Percentiles rank a stretch among this genome's conserved stretches.
Conservation (phyloP, 2,329 filamentous ascomycete species). For the Monilinia laxa region DNA sequence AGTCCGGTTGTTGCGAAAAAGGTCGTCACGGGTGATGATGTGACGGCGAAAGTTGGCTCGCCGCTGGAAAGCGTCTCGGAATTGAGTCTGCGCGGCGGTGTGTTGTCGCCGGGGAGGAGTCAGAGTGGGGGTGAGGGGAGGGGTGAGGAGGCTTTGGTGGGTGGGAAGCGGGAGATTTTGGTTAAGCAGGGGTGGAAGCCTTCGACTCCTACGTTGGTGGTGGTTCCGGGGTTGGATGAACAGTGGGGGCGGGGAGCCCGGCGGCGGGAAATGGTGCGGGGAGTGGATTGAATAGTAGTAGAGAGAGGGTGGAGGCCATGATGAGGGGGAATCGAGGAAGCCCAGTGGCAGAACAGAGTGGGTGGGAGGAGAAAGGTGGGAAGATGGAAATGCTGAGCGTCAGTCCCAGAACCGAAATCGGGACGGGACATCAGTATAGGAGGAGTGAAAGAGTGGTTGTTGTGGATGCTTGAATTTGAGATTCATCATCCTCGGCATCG, state of each 20-base stretch:
- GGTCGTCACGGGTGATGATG: not conserved
- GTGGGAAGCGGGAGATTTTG: not conserved
- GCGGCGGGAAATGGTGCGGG: not conserved
- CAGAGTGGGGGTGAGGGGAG: not conserved
- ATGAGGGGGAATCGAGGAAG: conserved; percentile 12
- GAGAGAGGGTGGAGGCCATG: not conserved
- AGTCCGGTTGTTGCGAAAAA: not conserved
- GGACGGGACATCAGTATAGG: not conserved
- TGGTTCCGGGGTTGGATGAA: not conserved
- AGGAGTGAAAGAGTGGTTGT: conserved; percentile 13
- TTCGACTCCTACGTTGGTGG: not conserved
- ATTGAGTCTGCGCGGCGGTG: not conserved
- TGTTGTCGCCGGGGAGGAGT: not conserved
- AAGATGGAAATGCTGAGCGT: conserved; percentile 1
- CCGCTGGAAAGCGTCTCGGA: conserved; percentile 2
- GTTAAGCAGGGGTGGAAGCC: not conserved
- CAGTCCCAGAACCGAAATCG: not conserved
- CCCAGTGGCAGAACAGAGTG: not conserved
- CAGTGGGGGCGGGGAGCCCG: not conserved
- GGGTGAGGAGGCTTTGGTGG: not conserved
- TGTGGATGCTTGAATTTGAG: not conserved
- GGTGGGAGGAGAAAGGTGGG: not conserved
- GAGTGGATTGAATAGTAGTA: not conserved
- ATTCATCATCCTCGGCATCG: too few relatives aligned
- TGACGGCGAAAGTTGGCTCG: not conserved